phyloP scores from a whole-genome alignment of 139 green algal genomes.

The Chlorella sp. region DNA sequence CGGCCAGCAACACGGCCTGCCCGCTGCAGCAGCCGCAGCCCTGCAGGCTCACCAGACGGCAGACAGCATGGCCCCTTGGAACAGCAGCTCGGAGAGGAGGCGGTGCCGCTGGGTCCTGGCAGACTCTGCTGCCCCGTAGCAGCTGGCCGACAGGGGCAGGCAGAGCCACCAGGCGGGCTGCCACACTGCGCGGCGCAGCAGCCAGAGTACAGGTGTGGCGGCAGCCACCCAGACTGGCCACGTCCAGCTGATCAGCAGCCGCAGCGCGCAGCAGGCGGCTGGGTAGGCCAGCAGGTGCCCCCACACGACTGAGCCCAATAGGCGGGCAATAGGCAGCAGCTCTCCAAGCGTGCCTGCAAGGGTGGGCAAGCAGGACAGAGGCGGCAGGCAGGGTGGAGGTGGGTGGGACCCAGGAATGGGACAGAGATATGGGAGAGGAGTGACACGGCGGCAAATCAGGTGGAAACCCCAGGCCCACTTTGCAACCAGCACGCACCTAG shows the following conservation, averaged over 20 bases:
- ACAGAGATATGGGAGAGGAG: too few relatives aligned
- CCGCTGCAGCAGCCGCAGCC: background rate
- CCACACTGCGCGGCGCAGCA: conserved; percentile 15
- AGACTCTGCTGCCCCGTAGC: background rate
- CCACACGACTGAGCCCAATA: background rate
- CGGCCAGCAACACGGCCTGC: too few relatives aligned
- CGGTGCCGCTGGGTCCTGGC: background rate
- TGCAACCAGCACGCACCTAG: background rate
- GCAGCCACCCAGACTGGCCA: too few relatives aligned
- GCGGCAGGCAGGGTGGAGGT: background rate
- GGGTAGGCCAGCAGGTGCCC: background rate
- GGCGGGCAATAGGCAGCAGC: background rate
- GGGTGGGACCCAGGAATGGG: too few relatives aligned
- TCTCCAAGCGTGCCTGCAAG: conserved; percentile 15
- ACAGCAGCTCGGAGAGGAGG: background rate
- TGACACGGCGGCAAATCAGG: too few relatives aligned
- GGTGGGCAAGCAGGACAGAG: background rate
- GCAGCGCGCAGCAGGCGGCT: background rate
- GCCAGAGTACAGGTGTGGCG: background rate
- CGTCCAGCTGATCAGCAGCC: background rate
- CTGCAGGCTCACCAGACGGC: background rate
- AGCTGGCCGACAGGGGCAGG: background rate
- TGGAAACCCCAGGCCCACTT: too few relatives aligned
- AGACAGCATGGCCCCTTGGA: background rate
- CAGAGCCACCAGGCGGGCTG: conserved; percentile 16